A percentile compares a stretch with the other conserved stretches of the same genome.
These are phyloP conservation scores for Entoloma clypeatum DNA, from an alignment of 1,284 basidiomycete species.

Conservation along the genomic window DNA sequence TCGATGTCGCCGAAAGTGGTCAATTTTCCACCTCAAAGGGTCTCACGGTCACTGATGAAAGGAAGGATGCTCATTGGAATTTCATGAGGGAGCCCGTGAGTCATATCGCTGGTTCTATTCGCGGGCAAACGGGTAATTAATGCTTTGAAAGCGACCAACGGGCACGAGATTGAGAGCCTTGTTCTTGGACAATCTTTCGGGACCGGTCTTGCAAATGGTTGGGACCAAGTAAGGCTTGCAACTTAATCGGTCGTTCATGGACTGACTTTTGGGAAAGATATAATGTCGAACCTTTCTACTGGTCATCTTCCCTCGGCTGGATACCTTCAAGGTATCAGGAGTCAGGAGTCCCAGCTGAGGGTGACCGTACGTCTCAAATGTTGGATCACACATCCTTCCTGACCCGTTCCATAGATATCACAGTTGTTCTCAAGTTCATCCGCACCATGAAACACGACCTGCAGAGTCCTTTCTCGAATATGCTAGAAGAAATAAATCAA, in stretches of 20 bases:
- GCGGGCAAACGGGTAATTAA: background rate
- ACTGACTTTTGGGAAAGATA: constrained; percentile 25
- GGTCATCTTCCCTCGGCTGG: constrained; percentile 53
- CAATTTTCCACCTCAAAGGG: constrained; percentile 27
- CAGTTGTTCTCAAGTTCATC: constrained; percentile 47
- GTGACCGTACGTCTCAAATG: constrained; percentile 44
- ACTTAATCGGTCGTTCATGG: background rate
- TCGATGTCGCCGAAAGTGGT: constrained; percentile 41
- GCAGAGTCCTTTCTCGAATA: no score
- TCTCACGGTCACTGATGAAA: constrained; percentile 19
- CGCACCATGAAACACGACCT: constrained; percentile 31
- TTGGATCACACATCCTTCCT: background rate
- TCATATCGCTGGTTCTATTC: background rate
- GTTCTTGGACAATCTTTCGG: constrained; percentile 47
- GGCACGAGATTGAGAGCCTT: constrained; percentile 41
- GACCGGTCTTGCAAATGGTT: constrained; percentile 48
- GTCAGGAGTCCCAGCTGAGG: constrained; percentile 28
- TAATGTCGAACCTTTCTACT: constrained; percentile 55
- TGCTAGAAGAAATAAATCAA: no score
- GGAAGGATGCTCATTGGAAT: constrained; percentile 37
- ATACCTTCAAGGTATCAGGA: constrained; percentile 55
- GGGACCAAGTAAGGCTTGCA: constrained; percentile 38
- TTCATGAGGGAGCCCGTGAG: constrained; percentile 24
- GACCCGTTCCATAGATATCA: constrained; percentile 40
- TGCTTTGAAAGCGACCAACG: constrained; percentile 28